phyloP scores from a whole-genome alignment of 345 rosid genomes.

The Hibiscus syriacus region DNA sequence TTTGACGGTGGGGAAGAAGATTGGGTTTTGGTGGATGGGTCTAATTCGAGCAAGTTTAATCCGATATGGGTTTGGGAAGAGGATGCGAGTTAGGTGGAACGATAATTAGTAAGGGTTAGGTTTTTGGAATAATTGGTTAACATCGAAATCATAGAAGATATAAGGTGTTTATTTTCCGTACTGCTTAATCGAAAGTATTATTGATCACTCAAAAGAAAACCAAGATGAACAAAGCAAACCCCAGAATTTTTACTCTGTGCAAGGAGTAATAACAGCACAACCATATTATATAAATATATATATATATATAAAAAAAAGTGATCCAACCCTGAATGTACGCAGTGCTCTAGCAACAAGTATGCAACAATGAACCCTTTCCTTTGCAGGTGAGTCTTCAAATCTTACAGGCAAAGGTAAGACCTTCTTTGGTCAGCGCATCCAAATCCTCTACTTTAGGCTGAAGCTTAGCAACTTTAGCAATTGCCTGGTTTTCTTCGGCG shows the following conservation, averaged over 20 bases:
- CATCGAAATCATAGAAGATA: too few relatives aligned
- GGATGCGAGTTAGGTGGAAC: too few relatives aligned
- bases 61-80: too few relatives aligned
- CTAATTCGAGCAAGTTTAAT: too few relatives aligned
- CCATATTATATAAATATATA: too few relatives aligned
- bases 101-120: too few relatives aligned
- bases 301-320: background rate
- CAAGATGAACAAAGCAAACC: background rate
- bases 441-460: slow-evolving; percentile 54
- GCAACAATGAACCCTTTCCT: background rate
- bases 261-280: background rate
- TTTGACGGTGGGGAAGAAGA: too few relatives aligned
- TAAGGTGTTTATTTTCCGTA: background rate
- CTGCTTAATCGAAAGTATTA: background rate
- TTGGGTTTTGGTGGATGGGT: too few relatives aligned
- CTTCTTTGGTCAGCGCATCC: slow-evolving; percentile 56
- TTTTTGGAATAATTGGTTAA: too few relatives aligned
- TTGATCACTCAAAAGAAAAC: background rate
- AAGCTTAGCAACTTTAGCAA: slow-evolving; percentile 75
- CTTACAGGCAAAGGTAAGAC: slow-evolving; percentile 76
- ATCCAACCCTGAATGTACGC: background rate
- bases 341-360: background rate
- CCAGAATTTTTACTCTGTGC: background rate
- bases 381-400: slow-evolving; percentile 12
- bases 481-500: slow-evolving; percentile 83